Conservation (phyloP, 2,329 filamentous ascomycete species). For the Pseudocercospora musae region DNA sequence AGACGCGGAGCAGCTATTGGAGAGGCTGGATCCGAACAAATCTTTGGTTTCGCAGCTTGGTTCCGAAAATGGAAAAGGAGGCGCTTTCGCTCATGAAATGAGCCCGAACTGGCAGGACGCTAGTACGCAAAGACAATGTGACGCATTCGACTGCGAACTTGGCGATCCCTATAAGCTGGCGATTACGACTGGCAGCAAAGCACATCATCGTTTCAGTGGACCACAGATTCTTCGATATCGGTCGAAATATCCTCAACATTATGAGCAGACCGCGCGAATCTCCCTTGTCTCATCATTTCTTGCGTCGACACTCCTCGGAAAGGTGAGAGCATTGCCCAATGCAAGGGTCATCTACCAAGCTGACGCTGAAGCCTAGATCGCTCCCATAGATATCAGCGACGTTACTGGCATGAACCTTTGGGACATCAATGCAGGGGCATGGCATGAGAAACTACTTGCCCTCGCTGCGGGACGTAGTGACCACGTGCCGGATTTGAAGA, state of each 20-base stretch:
- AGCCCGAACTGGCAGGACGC: constrained; percentile 98
- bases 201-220: constrained; percentile 98
- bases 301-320: constrained; percentile 82
- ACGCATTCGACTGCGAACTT: constrained; percentile 74
- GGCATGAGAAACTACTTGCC: constrained; percentile 70
- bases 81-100: constrained; percentile 76
- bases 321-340: constrained; percentile 31
- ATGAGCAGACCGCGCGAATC: constrained; percentile 76
- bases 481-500: constrained; percentile 62
- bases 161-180: constrained; percentile 68
- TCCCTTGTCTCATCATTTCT: constrained; percentile 94
- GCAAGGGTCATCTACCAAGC: background rate
- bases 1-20: constrained; percentile 64
- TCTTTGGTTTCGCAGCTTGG: constrained; percentile 69
- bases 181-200: constrained; percentile 79
- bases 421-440: constrained; percentile 74
- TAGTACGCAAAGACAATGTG: constrained; percentile 88
- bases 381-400: constrained; percentile 89
- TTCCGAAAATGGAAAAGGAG: constrained; percentile 37
- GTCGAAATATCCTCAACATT: constrained; percentile 74
- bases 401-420: constrained; percentile 96
- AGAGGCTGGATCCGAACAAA: constrained; percentile 56
- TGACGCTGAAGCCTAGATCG: constrained; percentile 45
- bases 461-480: constrained; percentile 65
- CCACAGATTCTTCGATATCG: constrained; percentile 90